phyloP scores from a whole-genome alignment of 345 rosid species.

The Toxicodendron radicans region DNA sequence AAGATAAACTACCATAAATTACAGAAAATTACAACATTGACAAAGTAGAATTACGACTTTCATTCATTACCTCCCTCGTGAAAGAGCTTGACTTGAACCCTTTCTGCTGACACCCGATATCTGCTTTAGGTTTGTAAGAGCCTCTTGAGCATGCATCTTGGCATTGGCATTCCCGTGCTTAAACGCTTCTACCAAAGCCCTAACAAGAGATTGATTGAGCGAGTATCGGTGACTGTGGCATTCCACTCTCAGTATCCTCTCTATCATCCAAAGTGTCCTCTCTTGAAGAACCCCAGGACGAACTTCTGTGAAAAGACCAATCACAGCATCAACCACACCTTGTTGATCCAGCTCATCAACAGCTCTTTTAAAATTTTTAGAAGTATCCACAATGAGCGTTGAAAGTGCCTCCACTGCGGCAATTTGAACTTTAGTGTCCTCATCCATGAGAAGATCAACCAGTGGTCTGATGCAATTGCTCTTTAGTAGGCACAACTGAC shows the following conservation, averaged over 20 bases:
- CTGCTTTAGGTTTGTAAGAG: conserved; percentile 48
- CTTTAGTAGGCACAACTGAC: conserved; percentile 37
- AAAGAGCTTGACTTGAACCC: conserved; percentile 28
- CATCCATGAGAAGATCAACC: conserved; percentile 30
- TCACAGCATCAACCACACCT: conserved; percentile 24
- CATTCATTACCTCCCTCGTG: conserved; percentile 22
- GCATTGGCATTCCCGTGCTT: conserved; percentile 39
- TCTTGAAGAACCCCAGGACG: conserved; percentile 43
- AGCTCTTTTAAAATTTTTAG: conserved; percentile 26
- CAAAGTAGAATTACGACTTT: background rate
- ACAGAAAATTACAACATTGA: background rate
- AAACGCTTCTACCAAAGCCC: conserved; percentile 45
- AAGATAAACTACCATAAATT: background rate
- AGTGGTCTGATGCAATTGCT: conserved; percentile 38
- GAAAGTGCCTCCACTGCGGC: conserved; percentile 43
- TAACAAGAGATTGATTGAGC: conserved; percentile 37
- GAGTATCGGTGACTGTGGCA: conserved; percentile 31
- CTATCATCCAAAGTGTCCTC: conserved; percentile 40
- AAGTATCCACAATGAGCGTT: conserved; percentile 31
- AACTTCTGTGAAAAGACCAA: conserved; percentile 33
- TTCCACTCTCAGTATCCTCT: conserved; percentile 36
- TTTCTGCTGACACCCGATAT: conserved; percentile 31
- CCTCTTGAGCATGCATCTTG: conserved; percentile 37
- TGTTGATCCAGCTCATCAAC: conserved; percentile 35
- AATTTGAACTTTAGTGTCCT: conserved; percentile 36